phyloP scores from a whole-genome alignment of 345 rosid species.

The Rhizophora mangle region DNA sequence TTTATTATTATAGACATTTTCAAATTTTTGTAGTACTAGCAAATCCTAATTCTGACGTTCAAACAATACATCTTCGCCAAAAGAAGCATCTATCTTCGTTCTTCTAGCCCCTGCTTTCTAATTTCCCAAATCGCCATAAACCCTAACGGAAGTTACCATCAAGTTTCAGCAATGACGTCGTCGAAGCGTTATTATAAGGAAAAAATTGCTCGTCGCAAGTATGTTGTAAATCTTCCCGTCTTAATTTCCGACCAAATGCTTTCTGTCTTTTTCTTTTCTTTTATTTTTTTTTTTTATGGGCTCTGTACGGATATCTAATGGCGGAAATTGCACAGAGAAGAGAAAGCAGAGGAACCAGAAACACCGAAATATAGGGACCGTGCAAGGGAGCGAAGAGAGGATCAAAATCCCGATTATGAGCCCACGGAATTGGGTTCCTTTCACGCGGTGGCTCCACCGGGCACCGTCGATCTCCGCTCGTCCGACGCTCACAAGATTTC shows the following conservation, averaged over 20 bases:
- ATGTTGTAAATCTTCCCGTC: conserved; percentile 8
- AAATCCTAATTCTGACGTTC: too few species aligned
- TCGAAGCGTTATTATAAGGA: conserved; percentile 74
- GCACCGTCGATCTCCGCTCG: conserved; percentile 61
- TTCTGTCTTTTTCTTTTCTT: too few species aligned
- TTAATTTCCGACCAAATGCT: not conserved
- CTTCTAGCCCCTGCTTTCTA: too few species aligned
- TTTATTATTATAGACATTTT: too few species aligned
- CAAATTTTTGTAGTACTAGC: too few species aligned
- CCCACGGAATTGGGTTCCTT: conserved; percentile 75
- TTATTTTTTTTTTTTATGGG: not conserved
- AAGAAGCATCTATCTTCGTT: too few species aligned
- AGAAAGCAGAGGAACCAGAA: conserved; percentile 81
- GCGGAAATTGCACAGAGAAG: conserved; percentile 55
- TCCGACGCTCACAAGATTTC: conserved; percentile 86
- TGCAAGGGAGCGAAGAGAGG: conserved; percentile 93
- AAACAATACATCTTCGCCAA: too few species aligned
- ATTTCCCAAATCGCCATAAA: too few species aligned
- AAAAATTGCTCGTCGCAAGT: conserved; percentile 80
- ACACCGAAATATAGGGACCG: conserved; percentile 78
- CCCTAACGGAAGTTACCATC: not conserved
- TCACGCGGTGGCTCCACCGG: conserved; percentile 98
- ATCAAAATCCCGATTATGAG: conserved; percentile 96
- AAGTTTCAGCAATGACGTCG: conserved; percentile 45
- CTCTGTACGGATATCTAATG: not conserved